A percentile compares a stretch with the other conserved stretches of the same genome.
Conservation (phyloP, 164 flowering plant species). For the Platanus orientalis region DNA sequence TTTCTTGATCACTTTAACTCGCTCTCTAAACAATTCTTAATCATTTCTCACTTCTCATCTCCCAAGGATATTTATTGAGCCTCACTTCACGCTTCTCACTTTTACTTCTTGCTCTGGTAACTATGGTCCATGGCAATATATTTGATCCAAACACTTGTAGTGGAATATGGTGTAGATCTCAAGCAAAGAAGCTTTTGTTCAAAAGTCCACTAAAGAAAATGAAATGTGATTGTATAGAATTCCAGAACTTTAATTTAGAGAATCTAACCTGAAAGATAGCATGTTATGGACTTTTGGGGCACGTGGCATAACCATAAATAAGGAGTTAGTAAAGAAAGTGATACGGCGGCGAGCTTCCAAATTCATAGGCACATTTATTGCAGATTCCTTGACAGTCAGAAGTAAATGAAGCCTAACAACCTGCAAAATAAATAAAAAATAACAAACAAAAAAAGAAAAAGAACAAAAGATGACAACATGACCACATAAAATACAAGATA, state of each 20-base stretch:
- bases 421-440: constrained; percentile 26
- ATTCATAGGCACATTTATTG: constrained; percentile 92
- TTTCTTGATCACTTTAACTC: too few relatives aligned
- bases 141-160: too few relatives aligned
- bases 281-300: constrained; percentile 95
- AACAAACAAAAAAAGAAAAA: background rate
- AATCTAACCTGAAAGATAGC: constrained; percentile 89
- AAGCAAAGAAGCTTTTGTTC: too few relatives aligned
- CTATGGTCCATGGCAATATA: too few relatives aligned
- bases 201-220: too few relatives aligned
- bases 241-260: background rate
- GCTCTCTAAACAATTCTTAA: too few relatives aligned
- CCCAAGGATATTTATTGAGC: too few relatives aligned
- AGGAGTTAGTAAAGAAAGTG: constrained; percentile 92
- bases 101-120: too few relatives aligned
- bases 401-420: constrained; percentile 84
- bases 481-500: background rate
- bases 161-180: too few relatives aligned
- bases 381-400: constrained; percentile 93
- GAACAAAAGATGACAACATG: background rate
- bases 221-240: too few relatives aligned
- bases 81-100: too few relatives aligned
- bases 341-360: constrained; percentile 96
- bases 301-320: constrained; percentile 90
- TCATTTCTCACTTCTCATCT: too few relatives aligned